Percentiles rank a stretch among this genome's conserved stretches.
Evolutionary conservation across 345 rosid species (phyloP).

Genomic region (Cardamine chenopodiifolia): DNA sequence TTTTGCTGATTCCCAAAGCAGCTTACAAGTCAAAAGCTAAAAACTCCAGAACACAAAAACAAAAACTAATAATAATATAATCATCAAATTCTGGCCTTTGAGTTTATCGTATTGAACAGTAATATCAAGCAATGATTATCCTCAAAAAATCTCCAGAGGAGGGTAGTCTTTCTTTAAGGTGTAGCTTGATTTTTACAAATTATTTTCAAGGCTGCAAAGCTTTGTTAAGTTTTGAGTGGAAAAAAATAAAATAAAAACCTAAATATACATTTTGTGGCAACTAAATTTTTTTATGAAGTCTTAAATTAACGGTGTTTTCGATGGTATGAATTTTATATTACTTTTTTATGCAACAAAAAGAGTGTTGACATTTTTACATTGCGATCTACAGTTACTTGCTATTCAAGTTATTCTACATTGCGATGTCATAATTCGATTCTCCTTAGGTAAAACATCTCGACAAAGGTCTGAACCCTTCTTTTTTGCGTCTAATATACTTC

Average conservation of each 20-base stretch:
- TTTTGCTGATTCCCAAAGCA: conserved; percentile 42
- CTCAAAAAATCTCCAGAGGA: neutral
- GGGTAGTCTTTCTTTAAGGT: neutral
- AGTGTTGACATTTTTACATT: conserved; percentile 10
- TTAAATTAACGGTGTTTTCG: neutral
- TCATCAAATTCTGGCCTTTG: conserved; percentile 3
- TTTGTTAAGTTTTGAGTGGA: neutral
- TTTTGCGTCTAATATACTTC: conserved; percentile 60
- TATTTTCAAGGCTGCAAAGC: neutral
- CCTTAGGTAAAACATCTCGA: conserved; percentile 66
- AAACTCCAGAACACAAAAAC: conserved; percentile 14
- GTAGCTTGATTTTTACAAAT: neutral
- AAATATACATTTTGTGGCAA: no score
- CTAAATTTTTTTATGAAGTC: neutral
- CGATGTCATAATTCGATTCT: conserved; percentile 12
- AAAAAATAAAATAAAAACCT: no score
- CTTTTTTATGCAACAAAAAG: neutral
- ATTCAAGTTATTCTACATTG: neutral
- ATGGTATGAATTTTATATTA: neutral
- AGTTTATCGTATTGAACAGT: neutral
- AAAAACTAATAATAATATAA: neutral
- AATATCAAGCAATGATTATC: neutral
- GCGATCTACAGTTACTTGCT: neutral
- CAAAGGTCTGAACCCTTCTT: conserved; percentile 83
- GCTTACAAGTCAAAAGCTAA: conserved; percentile 11